phyloP scores from a whole-genome alignment of 176 grass and related monocot species.

The Triticum timopheevii region DNA sequence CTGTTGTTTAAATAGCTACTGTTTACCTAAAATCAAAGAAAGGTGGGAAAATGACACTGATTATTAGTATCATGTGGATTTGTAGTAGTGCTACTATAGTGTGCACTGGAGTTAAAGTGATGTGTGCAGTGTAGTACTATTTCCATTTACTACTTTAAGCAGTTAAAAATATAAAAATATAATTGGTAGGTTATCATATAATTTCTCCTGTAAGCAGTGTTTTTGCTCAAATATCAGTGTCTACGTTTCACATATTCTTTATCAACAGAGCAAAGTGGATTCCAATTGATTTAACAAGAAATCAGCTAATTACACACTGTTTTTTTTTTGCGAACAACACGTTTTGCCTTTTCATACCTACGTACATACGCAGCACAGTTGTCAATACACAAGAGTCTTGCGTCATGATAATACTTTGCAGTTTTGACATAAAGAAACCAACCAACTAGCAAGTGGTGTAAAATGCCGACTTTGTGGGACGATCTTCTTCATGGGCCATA shows the following conservation, averaged over 20 bases:
- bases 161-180: background rate
- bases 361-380: background rate
- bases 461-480: constrained; percentile 29
- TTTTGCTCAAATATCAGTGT: background rate
- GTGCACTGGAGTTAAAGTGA: background rate
- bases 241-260: background rate
- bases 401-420: constrained; percentile 1
- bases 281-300: background rate
- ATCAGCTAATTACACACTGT: background rate
- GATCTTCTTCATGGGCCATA: constrained; percentile 23
- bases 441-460: constrained; percentile 19
- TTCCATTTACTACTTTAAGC: background rate
- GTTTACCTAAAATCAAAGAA: constrained; percentile 39
- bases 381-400: background rate
- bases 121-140: background rate
- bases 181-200: background rate
- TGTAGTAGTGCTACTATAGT: too few species aligned
- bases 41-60: constrained; percentile 31
- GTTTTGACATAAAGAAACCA: constrained; percentile 32
- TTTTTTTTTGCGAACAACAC: too few species aligned
- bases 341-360: too few species aligned
- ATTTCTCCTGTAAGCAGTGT: background rate
- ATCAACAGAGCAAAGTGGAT: background rate
- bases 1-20: constrained; percentile 14
- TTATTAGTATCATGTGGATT: background rate